These are phyloP conservation scores for Plectosphaerella sp. DNA, from an alignment of 2,329 filamentous ascomycete genomes.

Conservation along the genomic window DNA sequence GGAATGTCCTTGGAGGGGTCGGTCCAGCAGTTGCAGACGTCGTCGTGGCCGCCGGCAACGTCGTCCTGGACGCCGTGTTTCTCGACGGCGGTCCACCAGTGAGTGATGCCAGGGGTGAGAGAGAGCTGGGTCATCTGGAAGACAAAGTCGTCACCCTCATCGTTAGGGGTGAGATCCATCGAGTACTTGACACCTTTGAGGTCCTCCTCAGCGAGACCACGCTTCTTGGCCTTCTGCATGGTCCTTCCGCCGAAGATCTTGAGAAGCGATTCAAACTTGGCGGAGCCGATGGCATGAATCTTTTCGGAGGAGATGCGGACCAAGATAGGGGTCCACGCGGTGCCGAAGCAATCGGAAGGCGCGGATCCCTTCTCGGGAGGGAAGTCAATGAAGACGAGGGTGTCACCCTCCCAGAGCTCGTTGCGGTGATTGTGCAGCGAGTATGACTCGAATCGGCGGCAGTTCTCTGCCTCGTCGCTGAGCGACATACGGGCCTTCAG, in stretches of 20 bases:
- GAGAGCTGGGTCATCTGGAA: conserved; percentile 54
- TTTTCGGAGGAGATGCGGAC: conserved; percentile 39
- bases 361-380: conserved; percentile 15
- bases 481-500: too few species aligned
- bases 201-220: not conserved
- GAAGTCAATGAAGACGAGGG: conserved; percentile 38
- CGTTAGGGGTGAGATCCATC: conserved; percentile 59
- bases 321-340: conserved; percentile 29
- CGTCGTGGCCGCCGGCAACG: conserved; percentile 35
- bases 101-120: conserved; percentile 48
- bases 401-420: conserved; percentile 30
- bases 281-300: conserved; percentile 40
- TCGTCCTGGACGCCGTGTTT: conserved; percentile 24
- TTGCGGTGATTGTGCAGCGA: conserved; percentile 13
- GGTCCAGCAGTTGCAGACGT: conserved; percentile 28
- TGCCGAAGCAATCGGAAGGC: conserved; percentile 28
- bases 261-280: conserved; percentile 41
- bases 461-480: not conserved
- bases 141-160: conserved; percentile 58
- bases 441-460: not conserved
- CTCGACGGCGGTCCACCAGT: conserved; percentile 43
- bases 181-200: conserved; percentile 47
- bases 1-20: not conserved
- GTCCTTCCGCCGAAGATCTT: conserved; percentile 2
- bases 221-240: not conserved